Base-by-base conservation (phyloP, 1,284 basidiomycete species). In the Agaricales sp. region DNA sequence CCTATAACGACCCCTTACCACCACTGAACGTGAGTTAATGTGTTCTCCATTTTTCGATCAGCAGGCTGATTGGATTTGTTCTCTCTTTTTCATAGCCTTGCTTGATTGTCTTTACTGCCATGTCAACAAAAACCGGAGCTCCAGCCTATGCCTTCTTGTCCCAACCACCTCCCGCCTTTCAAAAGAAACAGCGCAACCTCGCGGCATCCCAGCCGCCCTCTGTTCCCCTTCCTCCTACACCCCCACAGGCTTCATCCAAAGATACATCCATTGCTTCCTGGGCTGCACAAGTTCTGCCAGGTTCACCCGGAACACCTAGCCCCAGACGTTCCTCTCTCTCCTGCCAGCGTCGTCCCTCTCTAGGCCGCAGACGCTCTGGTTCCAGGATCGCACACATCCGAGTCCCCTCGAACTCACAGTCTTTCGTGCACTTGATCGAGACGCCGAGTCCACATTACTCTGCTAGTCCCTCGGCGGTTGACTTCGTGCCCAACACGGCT, bases 271-370 rank as follows among this genome's bases (percentile, higher is more conserved):
- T 84, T 43, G 55, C 72, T 26, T 57, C 70, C 45, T 84, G 82
- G 82, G 74, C 74, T 3, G 63, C 76, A 18, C 69, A 67, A 54
- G 78, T 86, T 48, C 76, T 80, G 45, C 83, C 83, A 3, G 83
- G 82, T 13, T 79, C 82, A 13, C 82, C 82, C 8, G 67, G 74
- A 0, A 74, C 78, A 0, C 61, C 62, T 22, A 69, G 73, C 51
- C 75, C 72, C 3, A 65, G 67, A 43, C 68, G 71, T 23, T 53
- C 59, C 35, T 54, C 57, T 43, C 54, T 55, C 50, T 50, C 58
- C 61, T 45, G 55, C 59, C 4, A 54, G 58, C 4, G 61, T 60
- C 50, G 50, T 63, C 47, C 50, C 54, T 52, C 45, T 39, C 44
- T 57, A 51, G 38, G 45, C 53, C 53, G 49, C 52, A 49, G 52